Evolutionary conservation across 2,329 filamentous ascomycete species (phyloP).

Genomic region (Plenodomus tracheiphilus): DNA sequence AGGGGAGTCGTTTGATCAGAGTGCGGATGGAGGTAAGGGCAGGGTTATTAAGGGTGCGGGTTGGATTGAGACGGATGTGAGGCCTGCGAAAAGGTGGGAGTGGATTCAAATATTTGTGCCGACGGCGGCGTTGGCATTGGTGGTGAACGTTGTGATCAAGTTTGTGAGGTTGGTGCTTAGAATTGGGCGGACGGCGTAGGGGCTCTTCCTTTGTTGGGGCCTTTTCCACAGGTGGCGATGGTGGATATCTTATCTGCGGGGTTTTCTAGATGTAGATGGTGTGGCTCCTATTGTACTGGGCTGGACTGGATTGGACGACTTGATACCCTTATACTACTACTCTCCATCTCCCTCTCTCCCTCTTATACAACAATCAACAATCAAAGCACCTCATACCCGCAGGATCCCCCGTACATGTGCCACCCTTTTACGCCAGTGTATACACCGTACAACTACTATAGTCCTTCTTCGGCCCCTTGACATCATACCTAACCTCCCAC

Average conservation of each 20-base stretch:
- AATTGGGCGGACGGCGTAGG: neutral
- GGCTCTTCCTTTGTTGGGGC: no score
- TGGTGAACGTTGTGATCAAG: conserved; percentile 38
- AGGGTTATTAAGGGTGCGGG: conserved; percentile 41
- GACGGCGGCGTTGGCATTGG: conserved; percentile 38
- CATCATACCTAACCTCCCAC: conserved; percentile 46
- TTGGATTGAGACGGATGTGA: conserved; percentile 53
- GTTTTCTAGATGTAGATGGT: no score
- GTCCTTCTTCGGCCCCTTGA: conserved; percentile 47
- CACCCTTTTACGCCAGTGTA: neutral
- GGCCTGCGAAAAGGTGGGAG: conserved; percentile 45
- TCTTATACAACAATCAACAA: neutral
- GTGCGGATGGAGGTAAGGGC: conserved; percentile 18
- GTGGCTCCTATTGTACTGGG: no score
- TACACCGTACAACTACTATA: conserved; percentile 46
- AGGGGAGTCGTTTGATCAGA: conserved; percentile 14
- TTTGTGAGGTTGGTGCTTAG: conserved; percentile 10
- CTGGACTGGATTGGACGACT: conserved; percentile 10
- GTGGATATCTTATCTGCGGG: no score
- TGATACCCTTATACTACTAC: conserved; percentile 14
- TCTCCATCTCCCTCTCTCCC: neutral
- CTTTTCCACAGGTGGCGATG: no score
- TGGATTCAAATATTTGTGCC: conserved; percentile 51
- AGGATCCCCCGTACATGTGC: neutral
- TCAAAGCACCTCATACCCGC: neutral